These are phyloP conservation scores for Malassezia psittaci DNA, from an alignment of 1,284 basidiomycete genomes.

Conservation along the genomic window DNA sequence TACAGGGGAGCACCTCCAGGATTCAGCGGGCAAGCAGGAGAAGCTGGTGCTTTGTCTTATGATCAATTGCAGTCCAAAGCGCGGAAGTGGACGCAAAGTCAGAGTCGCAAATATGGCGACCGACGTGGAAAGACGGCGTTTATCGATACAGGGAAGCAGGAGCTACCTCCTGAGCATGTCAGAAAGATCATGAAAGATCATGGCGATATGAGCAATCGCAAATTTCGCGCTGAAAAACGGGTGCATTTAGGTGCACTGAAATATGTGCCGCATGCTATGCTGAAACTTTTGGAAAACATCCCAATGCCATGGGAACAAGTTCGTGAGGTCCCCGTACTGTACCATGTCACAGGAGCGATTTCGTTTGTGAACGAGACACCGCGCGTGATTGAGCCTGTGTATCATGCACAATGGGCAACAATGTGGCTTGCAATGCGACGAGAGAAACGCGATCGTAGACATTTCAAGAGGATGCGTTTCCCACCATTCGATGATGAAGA, in stretches of 20 bases:
- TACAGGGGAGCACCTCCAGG: slow-evolving; percentile 11
- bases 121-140: slow-evolving; percentile 70
- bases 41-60: slow-evolving; percentile 55
- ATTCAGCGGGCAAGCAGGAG: slow-evolving; percentile 11
- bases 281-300: slow-evolving; percentile 98
- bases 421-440: slow-evolving; percentile 99
- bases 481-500: slow-evolving; percentile 99
- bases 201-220: slow-evolving; percentile 49
- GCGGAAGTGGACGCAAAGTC: slow-evolving; percentile 87
- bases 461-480: slow-evolving; percentile 99
- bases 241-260: slow-evolving; percentile 95
- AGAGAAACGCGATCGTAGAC: slow-evolving; percentile 94
- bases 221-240: slow-evolving; percentile 94
- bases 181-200: slow-evolving; percentile 49
- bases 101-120: slow-evolving; percentile 78
- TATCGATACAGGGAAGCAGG: slow-evolving; percentile 82
- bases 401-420: slow-evolving; percentile 97
- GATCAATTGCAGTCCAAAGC: slow-evolving; percentile 73
- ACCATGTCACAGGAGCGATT: slow-evolving; percentile 87
- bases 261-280: slow-evolving; percentile 97
- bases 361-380: slow-evolving; percentile 99
- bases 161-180: slow-evolving; percentile 62
- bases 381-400: slow-evolving; percentile 88
- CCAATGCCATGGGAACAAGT: slow-evolving; percentile 86
- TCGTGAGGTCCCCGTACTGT: slow-evolving; percentile 50